Conservation (phyloP, 164 flowering plant species). For the Litsea cubeba region DNA sequence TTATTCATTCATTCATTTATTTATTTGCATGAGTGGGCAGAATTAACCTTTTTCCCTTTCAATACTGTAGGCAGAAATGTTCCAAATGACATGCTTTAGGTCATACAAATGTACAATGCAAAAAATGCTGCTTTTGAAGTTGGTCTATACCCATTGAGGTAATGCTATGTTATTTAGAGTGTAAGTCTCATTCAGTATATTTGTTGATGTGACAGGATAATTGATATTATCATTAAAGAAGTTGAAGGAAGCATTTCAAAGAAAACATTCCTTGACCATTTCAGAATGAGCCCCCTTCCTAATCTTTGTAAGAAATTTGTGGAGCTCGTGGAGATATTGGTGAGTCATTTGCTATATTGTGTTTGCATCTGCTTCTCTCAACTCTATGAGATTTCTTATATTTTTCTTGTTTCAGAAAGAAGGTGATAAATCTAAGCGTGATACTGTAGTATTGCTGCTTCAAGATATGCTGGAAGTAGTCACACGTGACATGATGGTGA, state of each 20-base stretch:
- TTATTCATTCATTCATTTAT: too few species aligned
- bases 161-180: too few species aligned
- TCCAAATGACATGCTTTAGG: neutral
- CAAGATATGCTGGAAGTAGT: conserved; percentile 99
- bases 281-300: conserved; percentile 72
- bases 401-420: conserved; percentile 62
- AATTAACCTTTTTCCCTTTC: neutral
- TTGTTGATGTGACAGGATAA: conserved; percentile 52
- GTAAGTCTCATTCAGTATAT: neutral
- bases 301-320: conserved; percentile 72
- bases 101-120: neutral
- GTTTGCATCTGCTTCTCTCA: neutral
- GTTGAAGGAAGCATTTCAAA: conserved; percentile 74
- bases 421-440: conserved; percentile 53
- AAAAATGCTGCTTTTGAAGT: too few species aligned
- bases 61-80: neutral
- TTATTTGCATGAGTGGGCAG: neutral
- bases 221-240: conserved; percentile 76
- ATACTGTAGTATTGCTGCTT: conserved; percentile 65
- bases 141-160: too few species aligned
- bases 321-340: conserved; percentile 79
- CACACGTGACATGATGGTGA: conserved; percentile 98
- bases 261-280: conserved; percentile 70
- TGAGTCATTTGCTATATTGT: conserved; percentile 31
- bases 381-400: neutral